Base-by-base conservation (phyloP, 1,139 yeast genomes). In the Yamadazyma membranifaciens region DNA sequence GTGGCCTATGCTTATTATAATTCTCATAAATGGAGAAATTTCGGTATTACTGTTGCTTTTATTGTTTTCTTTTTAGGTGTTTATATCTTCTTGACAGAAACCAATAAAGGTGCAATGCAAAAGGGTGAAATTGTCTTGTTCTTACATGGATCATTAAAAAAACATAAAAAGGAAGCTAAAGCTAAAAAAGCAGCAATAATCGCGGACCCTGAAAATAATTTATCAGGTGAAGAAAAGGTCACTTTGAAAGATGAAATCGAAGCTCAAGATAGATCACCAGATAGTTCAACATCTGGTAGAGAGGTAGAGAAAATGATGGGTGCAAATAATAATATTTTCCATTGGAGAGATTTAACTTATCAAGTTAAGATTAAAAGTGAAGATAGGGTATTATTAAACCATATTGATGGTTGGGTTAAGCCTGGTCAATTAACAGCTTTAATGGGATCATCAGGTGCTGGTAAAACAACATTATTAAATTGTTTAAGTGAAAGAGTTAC, bases 361-460 rank as follows among this genome's bases (percentile, higher is more conserved):
- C 85, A 83, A 50, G 83, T 86, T 42, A 73, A 80, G 52, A 79
- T 83, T 54, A 83, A 85, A 57, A 59, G 63, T 16, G 87, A 78
- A 52, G 70, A 77, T n/a, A 72, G 88, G 52, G 73, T 81, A 33
- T 75, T 86, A 51, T 69, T 86, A 56, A 72, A 77, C 52, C 76
- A 78, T 46, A 87, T 86, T 41, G 89, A 84, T 58, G 95, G 95
- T 39, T 86, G 87, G 86, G 92, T 86, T 36, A 81, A 82, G 56
- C 91, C 91, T 10, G 69, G 69, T 38, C 62, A 62, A 46, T 53
- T 63, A 42, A 63, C 68, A 24, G 68, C 68, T 13, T 55, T 84
- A 33, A 84, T 86, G 94, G 95, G 95, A 49, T 85, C 91, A 15
- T 83, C 94, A 16, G 95, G 95, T 64, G 94, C 94, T 38, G 94